Base-by-base conservation (phyloP, 1,284 basidiomycete genomes). In the Microbotryum scabiosae region DNA sequence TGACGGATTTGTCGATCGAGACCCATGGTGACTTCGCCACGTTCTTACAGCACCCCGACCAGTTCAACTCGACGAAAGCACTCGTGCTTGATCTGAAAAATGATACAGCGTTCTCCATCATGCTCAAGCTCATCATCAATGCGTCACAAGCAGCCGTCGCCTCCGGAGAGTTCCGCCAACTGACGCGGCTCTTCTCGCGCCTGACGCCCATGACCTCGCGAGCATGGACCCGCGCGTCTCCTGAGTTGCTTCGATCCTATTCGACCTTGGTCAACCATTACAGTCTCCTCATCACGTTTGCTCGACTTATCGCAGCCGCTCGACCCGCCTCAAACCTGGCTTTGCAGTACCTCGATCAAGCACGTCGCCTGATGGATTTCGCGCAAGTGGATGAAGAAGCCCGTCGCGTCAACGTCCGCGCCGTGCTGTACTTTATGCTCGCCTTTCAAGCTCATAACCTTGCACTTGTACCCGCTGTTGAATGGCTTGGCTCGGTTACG, bases 201-300 rank as follows among this genome's bases (percentile, higher is more conserved):
- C 82, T 86, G 25, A 82, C 86, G 12, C 90, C 93, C 0, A 81
- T 92, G 23, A 82, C 50, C 57, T 78, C 82, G 10, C 80, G 91
- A 3, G 79, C 83, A 1, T 86, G 86, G 74, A 81, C 81, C 75
- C 78, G 32, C 73, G 76, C 20, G 79, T 68, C 83, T 5, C 83
- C 84, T 0, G 79, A 79, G 1, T 23, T 61, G 5, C 67, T 74
- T 4, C 77, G 81, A 36, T 83, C 88, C 56, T 79, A 90, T 2
- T 88, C 89, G 0, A 85, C 86, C 78, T 79, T 97, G 14, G 85
- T 87, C 75, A 97, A 97, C 74, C 85, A 93, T 28, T 86, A 90
- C 71, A 83, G 83, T 49, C 84, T 87, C 18, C 80, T 89, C 67
- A 83, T 87, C 21, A 79, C 90, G n/a, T 84, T 84, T 7, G 81